Evolutionary conservation across 169 alveolate genomes (phyloP).

Genomic region (Theileria parva): DNA sequence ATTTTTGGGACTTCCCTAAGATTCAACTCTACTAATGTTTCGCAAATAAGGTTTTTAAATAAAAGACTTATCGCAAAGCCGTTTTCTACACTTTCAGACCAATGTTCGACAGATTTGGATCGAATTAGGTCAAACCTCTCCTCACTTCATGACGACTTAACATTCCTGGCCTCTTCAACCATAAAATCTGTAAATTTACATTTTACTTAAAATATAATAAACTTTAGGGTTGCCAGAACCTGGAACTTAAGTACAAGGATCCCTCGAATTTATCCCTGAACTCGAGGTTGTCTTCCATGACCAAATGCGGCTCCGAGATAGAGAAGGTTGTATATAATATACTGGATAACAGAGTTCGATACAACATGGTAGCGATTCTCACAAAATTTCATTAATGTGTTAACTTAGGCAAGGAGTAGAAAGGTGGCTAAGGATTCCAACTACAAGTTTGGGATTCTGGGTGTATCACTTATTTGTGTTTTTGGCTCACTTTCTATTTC

Average conservation of each 20-base stretch:
- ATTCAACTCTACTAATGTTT: neutral
- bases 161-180: constrained; percentile 2
- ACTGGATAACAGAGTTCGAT: constrained; percentile 9
- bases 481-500: constrained; percentile 63
- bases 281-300: neutral
- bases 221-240: neutral
- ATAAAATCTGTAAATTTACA: constrained; percentile 8
- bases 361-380: neutral
- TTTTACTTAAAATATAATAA: neutral
- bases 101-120: neutral
- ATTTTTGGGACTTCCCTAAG: neutral
- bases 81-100: neutral
- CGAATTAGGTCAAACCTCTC: neutral
- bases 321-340: constrained; percentile 10
- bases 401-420: constrained; percentile 34
- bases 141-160: neutral
- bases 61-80: neutral
- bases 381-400: neutral
- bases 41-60: neutral
- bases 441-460: constrained; percentile 53
- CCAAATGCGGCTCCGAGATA: neutral
- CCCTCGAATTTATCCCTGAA: neutral
- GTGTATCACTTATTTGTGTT: constrained; percentile 51
- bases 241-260: neutral
- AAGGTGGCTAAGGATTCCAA: constrained; percentile 29